Evolutionary conservation across 2,329 filamentous ascomycete genomes (phyloP).

Genomic region (Aspergillus quadricinctus): DNA sequence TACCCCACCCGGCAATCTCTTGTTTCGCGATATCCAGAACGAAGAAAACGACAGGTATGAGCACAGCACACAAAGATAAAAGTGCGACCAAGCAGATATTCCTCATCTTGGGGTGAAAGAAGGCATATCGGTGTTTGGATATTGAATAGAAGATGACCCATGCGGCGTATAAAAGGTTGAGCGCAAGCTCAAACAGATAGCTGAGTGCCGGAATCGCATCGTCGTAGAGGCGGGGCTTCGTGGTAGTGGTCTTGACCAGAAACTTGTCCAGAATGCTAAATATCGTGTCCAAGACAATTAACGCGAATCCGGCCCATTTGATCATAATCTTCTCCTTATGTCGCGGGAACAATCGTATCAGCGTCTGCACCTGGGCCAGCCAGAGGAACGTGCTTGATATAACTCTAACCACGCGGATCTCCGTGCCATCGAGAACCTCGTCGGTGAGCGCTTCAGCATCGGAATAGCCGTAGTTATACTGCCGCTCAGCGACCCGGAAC

Average conservation of each 20-base stretch:
- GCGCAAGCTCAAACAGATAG: slow-evolving; percentile 82
- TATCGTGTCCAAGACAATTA: slow-evolving; percentile 84
- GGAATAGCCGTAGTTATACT: slow-evolving; percentile 75
- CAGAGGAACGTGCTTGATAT: slow-evolving; percentile 96
- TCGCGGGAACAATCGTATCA: slow-evolving; percentile 91
- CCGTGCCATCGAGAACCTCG: slow-evolving; percentile 74
- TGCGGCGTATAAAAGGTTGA: slow-evolving; percentile 82
- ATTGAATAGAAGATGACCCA: slow-evolving; percentile 92
- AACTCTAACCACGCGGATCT: slow-evolving; percentile 84
- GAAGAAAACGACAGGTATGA: slow-evolving; percentile 90
- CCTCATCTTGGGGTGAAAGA: slow-evolving; percentile 84
- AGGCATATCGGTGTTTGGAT: slow-evolving; percentile 88
- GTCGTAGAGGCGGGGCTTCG: slow-evolving; percentile 69
- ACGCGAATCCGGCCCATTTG: slow-evolving; percentile 94
- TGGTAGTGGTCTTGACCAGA: slow-evolving; percentile 44
- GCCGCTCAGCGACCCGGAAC: slow-evolving; percentile 74
- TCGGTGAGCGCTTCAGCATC: slow-evolving; percentile 72
- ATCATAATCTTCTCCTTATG: slow-evolving; percentile 98
- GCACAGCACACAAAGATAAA: slow-evolving; percentile 73
- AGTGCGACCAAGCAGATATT: slow-evolving; percentile 79
- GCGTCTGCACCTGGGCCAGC: slow-evolving; percentile 93
- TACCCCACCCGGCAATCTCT: slow-evolving; percentile 84
- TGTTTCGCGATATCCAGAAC: slow-evolving; percentile 84
- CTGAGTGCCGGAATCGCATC: slow-evolving; percentile 87
- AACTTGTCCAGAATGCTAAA: slow-evolving; percentile 94